Evolutionary conservation across 129 eudicot species (phyloP).

Genomic region (Centaurea solstitialis): DNA sequence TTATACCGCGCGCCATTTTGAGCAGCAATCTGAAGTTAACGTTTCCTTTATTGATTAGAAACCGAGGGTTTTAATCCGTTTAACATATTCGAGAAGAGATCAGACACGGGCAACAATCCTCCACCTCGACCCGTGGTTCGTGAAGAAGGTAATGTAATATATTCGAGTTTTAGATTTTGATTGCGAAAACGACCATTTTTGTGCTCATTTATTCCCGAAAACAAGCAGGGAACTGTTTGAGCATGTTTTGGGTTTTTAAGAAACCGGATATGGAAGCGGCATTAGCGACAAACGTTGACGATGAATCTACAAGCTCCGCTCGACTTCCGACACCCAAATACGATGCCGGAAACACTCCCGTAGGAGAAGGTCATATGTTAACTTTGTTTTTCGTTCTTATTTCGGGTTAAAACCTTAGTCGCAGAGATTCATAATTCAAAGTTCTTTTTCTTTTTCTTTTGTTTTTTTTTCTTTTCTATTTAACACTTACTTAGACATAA

Average conservation of each 20-base stretch:
- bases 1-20: too few species aligned
- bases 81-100: not conserved
- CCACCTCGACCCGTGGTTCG: not conserved
- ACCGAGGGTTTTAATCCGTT: too few species aligned
- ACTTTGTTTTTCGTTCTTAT: not conserved
- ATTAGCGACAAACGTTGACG: not conserved
- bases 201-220: not conserved
- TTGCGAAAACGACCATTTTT: not conserved
- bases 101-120: too few species aligned
- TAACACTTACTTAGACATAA: too few species aligned
- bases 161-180: not conserved
- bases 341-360: not conserved
- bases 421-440: too few species aligned
- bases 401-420: too few species aligned
- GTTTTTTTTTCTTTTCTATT: too few species aligned
- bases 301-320: not conserved
- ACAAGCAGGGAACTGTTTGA: slow-evolving; percentile 23
- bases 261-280: not conserved
- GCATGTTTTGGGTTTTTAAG: slow-evolving; percentile 25
- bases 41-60: too few species aligned
- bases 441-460: too few species aligned
- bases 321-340: not conserved
- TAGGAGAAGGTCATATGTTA: slow-evolving; percentile 5
- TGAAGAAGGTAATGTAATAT: slow-evolving; percentile 15
- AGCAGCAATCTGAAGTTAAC: too few species aligned